Conservation (phyloP, 2,329 filamentous ascomycete genomes). For the Pseudogymnoascus pannorum region DNA sequence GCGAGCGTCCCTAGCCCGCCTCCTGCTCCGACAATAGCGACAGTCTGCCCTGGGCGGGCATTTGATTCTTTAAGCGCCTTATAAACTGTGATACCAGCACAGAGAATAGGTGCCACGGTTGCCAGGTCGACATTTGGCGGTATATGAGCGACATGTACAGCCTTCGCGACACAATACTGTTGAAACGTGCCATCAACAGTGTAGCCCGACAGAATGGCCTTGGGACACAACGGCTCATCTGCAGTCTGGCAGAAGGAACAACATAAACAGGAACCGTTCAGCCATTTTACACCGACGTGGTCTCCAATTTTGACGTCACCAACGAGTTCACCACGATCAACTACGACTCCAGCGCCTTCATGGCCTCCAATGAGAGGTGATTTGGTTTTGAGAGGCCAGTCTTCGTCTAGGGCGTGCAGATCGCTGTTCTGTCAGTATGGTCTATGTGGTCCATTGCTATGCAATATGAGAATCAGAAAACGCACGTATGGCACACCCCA, state of each 20-base stretch:
- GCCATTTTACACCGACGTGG: slow-evolving; percentile 84
- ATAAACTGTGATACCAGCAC: slow-evolving; percentile 82
- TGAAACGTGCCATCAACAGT: slow-evolving; percentile 92
- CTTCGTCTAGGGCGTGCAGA: slow-evolving; percentile 68
- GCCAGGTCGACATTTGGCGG: slow-evolving; percentile 71
- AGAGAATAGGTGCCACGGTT: slow-evolving; percentile 71
- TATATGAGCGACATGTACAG: slow-evolving; percentile 74
- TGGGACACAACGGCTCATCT: slow-evolving; percentile 76
- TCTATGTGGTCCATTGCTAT: neutral
- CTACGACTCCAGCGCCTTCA: slow-evolving; percentile 74
- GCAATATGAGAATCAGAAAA: neutral
- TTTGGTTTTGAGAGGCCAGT: slow-evolving; percentile 82
- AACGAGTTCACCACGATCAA: slow-evolving; percentile 71
- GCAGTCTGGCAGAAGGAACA: slow-evolving; percentile 77
- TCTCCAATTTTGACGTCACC: slow-evolving; percentile 74
- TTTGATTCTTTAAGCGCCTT: slow-evolving; percentile 84
- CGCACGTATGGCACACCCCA: slow-evolving; percentile 71
- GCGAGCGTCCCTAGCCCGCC: slow-evolving; percentile 75
- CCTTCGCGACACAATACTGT: slow-evolving; percentile 84
- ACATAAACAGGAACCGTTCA: slow-evolving; percentile 77
- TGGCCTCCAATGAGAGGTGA: slow-evolving; percentile 78
- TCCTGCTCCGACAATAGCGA: slow-evolving; percentile 81
- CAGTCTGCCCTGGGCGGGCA: slow-evolving; percentile 63
- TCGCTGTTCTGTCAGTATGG: neutral
- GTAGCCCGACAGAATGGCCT: slow-evolving; percentile 76